Evolutionary conservation across 2,329 filamentous ascomycete species (phyloP), one percentile per base, ranked within the genome.

Genomic region (Aspergillus persii): DNA sequence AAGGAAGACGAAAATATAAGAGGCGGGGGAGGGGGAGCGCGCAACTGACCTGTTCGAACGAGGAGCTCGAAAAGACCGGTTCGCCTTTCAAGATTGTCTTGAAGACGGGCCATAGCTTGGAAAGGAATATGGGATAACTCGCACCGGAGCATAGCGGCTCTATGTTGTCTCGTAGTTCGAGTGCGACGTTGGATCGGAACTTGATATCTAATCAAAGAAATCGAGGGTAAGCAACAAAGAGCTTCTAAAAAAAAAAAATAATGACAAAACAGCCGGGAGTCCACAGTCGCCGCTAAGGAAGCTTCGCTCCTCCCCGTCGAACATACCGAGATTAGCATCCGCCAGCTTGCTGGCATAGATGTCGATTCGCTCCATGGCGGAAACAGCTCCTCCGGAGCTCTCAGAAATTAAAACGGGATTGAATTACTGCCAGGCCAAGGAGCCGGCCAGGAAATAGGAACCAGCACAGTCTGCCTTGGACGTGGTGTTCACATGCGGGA

Each of bases 51-150:
- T 98, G 95, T 72, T 99, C 95, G 54, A 87, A 84, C 2, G 92
- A 96, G 69, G 89, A 91, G 74, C 91, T 96, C 68, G 94, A 89
- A 74, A 99, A 98, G 64, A 96, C 90, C 44, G 92, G 93, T 70
- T 89, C 88, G 56, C 92, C 91, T 71, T 89, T 88, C 54, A 99
- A 81, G 56, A 96, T 91, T 74, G 85, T 87, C 72, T 95, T 85
- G 78, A 98, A 95, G 36, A 96, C 86, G 44, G 95, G 95, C 80
- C 98, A 89, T 69, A 97, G 83, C 77, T 91, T 91, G 71, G 91
- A 86, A 61, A 99, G 83, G 74, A 99, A 98, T 53, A 85, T 82
- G 30, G 85, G 78, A 74, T 98, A 99, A 68, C 87, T 87, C 57
- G 85, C 83, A 55, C 90, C 88, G 56, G 89, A 92, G 80, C 95